Evolutionary conservation across 768 basidiomycete genomes (phyloP).

Genomic region (Rossbeevera mucosa): DNA sequence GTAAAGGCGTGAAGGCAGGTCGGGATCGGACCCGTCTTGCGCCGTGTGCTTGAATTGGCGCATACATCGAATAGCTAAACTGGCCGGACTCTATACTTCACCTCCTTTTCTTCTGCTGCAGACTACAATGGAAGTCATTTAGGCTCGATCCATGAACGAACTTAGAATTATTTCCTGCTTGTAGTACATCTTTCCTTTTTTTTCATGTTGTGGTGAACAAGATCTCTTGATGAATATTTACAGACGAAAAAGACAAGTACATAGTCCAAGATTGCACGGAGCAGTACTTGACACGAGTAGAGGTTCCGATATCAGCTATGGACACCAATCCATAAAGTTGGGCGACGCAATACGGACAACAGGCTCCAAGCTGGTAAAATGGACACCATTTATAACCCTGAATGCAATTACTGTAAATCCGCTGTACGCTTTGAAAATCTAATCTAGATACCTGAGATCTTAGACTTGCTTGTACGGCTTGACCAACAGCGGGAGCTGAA

Average conservation of each 20-base stretch:
- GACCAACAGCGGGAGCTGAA: slow-evolving; percentile 41
- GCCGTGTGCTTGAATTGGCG: too few relatives aligned
- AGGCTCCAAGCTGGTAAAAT: too few relatives aligned
- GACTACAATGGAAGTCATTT: slow-evolving; percentile 83
- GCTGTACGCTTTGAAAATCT: not conserved
- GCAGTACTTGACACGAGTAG: slow-evolving; percentile 87
- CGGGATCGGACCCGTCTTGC: too few relatives aligned
- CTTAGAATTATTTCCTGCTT: slow-evolving; percentile 95
- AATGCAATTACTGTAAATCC: not conserved
- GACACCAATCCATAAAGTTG: not conserved
- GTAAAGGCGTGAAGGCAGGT: too few relatives aligned
- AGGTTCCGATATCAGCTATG: slow-evolving; percentile 63
- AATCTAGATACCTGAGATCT: not conserved
- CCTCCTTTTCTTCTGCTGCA: slow-evolving; percentile 14
- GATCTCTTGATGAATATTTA: not conserved
- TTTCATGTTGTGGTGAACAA: too few relatives aligned
- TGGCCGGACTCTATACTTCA: too few relatives aligned
- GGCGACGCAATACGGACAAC: not conserved
- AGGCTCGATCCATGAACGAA: slow-evolving; percentile 86
- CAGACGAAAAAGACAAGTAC: slow-evolving; percentile 86
- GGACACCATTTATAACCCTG: not conserved
- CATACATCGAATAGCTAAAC: too few relatives aligned
- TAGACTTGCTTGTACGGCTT: not conserved
- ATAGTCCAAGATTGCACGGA: slow-evolving; percentile 72
- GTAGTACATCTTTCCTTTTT: slow-evolving; percentile 47